Evolutionary conservation across 225 moss, liverwort and hornwort species (phyloP), one percentile per base, ranked within the genome.

Genomic region (Pseudisothecium myosuroides): DNA sequence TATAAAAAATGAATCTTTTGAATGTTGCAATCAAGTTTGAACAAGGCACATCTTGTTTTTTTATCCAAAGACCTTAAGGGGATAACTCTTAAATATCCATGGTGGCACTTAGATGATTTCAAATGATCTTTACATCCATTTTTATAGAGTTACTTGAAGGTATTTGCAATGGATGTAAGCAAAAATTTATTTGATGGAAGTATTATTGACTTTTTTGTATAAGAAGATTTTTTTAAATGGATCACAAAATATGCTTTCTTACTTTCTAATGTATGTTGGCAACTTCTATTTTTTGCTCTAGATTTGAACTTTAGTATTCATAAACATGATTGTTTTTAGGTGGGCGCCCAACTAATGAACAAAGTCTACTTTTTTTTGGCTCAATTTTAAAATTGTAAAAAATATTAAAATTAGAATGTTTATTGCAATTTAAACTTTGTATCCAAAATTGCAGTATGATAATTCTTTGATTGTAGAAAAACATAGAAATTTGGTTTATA

Each of bases 331-430:
- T 9, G 17, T 69, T 39, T 69, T 14, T 39, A 69, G 14, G 39
- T 39, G 13, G 1, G 26, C n/a, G 2, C 8, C 15, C 1, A 41
- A 41, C 1, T 26, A 26, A 14, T 26, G 3, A 26, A 8, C 8
- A 4, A 65, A 34, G 0, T 23, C 0, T 23, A 69, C 1, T 41
- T 69, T 24, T 5, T 66, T 1, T 41, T 15, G 36, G 0, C 0
- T 43, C 10, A 5, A 72, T 41, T 24, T 71, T 8, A 41, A 41
- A 26, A 15, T 71, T 71, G 12, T 14, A 0, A 14, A 41, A 24
- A 66, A 37, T 10, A 1, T 2, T 26, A 27, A 26, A 43, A 27
- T 26, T 9, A 41, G 1, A 26, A 41, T 9, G 17, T 43, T 72
- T 72, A 28, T 72, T 72, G 10, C 10, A 72, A 71, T 16, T 72